Conservation (phyloP, 176 grass and related monocot genomes). For the Ananas comosus region DNA sequence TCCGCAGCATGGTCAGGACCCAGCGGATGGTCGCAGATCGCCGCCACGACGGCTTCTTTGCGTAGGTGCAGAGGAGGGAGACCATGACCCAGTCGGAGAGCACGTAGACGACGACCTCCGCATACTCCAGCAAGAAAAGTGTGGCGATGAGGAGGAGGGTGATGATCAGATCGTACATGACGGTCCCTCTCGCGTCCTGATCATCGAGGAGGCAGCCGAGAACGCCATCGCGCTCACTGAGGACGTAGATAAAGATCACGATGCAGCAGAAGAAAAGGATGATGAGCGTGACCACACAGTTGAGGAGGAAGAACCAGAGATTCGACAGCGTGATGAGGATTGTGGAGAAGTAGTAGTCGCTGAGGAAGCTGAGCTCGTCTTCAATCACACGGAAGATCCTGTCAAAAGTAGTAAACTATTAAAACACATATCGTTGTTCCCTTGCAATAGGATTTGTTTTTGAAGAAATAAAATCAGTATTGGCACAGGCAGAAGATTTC, state of each 20-base stretch:
- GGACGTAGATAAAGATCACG: too few relatives aligned
- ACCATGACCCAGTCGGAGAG: conserved; percentile 40
- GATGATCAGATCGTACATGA: not conserved
- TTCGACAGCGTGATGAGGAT: not conserved
- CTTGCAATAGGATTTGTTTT: too few relatives aligned
- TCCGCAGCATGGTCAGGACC: not conserved
- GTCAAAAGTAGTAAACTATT: not conserved
- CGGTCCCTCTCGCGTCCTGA: too few relatives aligned
- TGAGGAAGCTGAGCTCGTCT: conserved; percentile 28
- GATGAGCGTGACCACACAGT: not conserved
- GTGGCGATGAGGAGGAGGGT: conserved; percentile 10
- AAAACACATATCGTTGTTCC: too few relatives aligned
- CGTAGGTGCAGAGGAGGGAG: conserved; percentile 25
- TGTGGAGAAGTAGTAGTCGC: conserved; percentile 30
- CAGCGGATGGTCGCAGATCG: conserved; percentile 11
- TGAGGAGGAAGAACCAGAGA: not conserved
- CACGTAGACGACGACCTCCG: conserved; percentile 16
- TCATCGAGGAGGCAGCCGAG: too few relatives aligned
- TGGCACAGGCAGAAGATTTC: too few relatives aligned
- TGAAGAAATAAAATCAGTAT: too few relatives aligned
- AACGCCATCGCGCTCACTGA: too few relatives aligned
- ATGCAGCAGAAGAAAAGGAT: not conserved
- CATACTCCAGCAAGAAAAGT: conserved; percentile 5
- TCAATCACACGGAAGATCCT: conserved; percentile 20
- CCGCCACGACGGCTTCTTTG: not conserved